Conservation (phyloP, 2,329 filamentous ascomycete genomes). For the Venturia pyrina region DNA sequence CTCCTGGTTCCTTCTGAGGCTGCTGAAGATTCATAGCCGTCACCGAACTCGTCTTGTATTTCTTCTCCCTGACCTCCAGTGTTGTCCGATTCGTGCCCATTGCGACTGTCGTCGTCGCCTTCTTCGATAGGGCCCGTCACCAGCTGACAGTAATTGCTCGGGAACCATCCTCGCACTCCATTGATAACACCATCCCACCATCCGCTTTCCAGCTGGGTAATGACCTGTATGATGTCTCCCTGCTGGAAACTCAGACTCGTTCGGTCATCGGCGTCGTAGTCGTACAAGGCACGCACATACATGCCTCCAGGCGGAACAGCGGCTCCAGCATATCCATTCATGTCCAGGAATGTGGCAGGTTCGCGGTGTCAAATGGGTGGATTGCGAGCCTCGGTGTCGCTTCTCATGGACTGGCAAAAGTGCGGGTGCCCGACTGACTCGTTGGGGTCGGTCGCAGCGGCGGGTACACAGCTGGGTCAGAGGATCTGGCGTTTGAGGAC, state of each 20-base stretch:
- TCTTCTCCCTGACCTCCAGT: slow-evolving; percentile 46
- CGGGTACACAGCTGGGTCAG: neutral
- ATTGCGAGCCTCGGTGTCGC: neutral
- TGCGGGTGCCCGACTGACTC: neutral
- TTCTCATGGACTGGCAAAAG: neutral
- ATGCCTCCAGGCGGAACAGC: slow-evolving; percentile 47
- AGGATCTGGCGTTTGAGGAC: neutral
- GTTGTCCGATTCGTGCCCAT: slow-evolving; percentile 43
- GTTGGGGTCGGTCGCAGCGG: neutral
- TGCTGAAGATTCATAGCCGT: slow-evolving; percentile 45
- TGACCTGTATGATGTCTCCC: slow-evolving; percentile 95
- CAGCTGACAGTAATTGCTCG: slow-evolving; percentile 94
- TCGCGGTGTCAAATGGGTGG: neutral
- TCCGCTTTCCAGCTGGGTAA: slow-evolving; percentile 93
- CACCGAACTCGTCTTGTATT: slow-evolving; percentile 55
- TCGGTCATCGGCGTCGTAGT: slow-evolving; percentile 95
- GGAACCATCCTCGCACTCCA: slow-evolving; percentile 94
- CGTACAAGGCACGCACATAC: slow-evolving; percentile 92
- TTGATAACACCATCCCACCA: slow-evolving; percentile 99
- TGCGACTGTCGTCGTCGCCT: slow-evolving; percentile 50
- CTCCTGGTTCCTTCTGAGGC: neutral
- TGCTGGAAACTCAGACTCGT: slow-evolving; percentile 95
- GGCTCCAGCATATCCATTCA: slow-evolving; percentile 42
- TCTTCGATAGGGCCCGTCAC: slow-evolving; percentile 68
- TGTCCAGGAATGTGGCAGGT: slow-evolving; percentile 18